phyloP scores from a whole-genome alignment of 345 rosid genomes.

The Eucalyptus grandis region DNA sequence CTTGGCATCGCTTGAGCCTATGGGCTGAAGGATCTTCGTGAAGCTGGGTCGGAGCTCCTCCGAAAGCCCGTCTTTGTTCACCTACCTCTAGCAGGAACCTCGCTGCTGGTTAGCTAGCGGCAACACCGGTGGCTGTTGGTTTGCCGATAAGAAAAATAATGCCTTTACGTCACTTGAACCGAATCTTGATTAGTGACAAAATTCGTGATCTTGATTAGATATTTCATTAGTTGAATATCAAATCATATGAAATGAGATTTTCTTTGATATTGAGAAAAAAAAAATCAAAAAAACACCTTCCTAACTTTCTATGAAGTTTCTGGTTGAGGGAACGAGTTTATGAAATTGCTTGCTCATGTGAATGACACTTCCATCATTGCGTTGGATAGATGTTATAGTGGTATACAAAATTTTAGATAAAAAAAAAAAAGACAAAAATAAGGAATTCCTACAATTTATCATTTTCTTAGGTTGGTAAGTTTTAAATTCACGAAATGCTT shows the following conservation, averaged over 20 bases:
- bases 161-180: not conserved
- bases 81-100: not conserved
- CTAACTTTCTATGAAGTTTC: not conserved
- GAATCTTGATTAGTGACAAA: not conserved
- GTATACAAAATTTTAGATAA: not conserved
- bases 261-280: not conserved
- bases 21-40: not conserved
- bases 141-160: not conserved
- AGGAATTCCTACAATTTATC: rapidly evolving
- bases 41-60: not conserved
- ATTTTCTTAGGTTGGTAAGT: not conserved
- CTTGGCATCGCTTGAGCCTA: not conserved
- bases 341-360: rapidly evolving
- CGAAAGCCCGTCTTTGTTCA: rapidly evolving
- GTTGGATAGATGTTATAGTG: rapidly evolving
- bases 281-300: not conserved
- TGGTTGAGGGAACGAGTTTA: rapidly evolving
- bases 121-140: not conserved
- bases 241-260: not conserved
- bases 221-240: not conserved
- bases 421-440: not conserved
- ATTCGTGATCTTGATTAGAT: rapidly evolving
- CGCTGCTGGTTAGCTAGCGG: not conserved
- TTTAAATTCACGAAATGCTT: rapidly evolving
- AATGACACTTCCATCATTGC: not conserved